These are phyloP conservation scores for Vanrija humicola DNA, from an alignment of 1,284 basidiomycete genomes.

Conservation along the genomic window DNA sequence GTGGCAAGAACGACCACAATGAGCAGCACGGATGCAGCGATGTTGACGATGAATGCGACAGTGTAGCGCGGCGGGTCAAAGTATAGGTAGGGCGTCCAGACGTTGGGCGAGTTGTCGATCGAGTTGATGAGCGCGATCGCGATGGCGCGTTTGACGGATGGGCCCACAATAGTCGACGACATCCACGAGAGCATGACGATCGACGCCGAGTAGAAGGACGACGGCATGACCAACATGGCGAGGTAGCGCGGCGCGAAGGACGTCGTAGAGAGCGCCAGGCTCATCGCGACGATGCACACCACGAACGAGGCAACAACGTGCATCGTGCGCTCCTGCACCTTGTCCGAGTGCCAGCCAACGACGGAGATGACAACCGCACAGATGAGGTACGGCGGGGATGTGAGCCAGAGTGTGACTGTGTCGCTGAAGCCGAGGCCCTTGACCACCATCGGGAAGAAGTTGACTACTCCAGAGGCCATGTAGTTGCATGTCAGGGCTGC, in stretches of 20 bases:
- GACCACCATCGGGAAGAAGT: slow-evolving; percentile 43
- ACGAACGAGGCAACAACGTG: slow-evolving; percentile 8
- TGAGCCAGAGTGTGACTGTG: slow-evolving; percentile 41
- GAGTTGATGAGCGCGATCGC: slow-evolving; percentile 35
- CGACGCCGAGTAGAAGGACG: slow-evolving; percentile 28
- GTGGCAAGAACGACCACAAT: slow-evolving; percentile 23
- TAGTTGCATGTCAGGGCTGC: slow-evolving; percentile 19
- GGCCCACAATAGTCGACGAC: slow-evolving; percentile 26
- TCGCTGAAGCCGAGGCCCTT: slow-evolving; percentile 36
- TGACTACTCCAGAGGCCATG: slow-evolving; percentile 37
- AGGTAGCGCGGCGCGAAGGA: slow-evolving; percentile 27
- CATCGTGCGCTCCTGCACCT: slow-evolving; percentile 4
- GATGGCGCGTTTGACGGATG: slow-evolving; percentile 30
- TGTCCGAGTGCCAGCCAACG: slow-evolving; percentile 17
- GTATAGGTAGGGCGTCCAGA: slow-evolving; percentile 32
- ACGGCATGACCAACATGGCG: slow-evolving; percentile 19
- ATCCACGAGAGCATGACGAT: slow-evolving; percentile 32
- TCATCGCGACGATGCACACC: slow-evolving; percentile 60
- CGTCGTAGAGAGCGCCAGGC: slow-evolving; percentile 37
- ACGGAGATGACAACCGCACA: slow-evolving; percentile 18
- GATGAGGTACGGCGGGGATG: slow-evolving; percentile 43
- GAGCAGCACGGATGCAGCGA: slow-evolving; percentile 19
- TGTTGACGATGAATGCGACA: slow-evolving; percentile 24
- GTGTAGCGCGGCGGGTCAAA: slow-evolving; percentile 18
- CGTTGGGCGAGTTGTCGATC: slow-evolving; percentile 19